Base-by-base conservation (phyloP, 2,329 filamentous ascomycete genomes). In the Ceratocystis papillata region DNA sequence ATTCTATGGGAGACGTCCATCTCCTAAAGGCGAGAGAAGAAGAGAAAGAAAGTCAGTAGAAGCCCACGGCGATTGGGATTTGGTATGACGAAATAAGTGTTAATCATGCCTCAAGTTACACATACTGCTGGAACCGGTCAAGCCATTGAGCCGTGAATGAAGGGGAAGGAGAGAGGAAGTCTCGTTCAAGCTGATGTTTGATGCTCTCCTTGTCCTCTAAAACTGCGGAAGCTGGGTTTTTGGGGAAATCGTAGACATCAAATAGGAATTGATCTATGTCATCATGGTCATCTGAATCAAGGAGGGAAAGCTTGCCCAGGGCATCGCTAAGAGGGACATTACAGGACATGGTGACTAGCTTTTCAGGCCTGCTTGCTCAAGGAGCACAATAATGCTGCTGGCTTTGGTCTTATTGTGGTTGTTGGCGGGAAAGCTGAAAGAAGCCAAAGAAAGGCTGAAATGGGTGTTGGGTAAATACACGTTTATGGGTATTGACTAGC, bases 71-170 rank as follows among this genome's bases (percentile, higher is more conserved):
- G 6, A 53, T 15, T 12, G 48, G 48, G 22, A 12, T 12, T 12
- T 41, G 37, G 37, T 8, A 41, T 41, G 37, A 12, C 10, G 37
- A 12, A 12, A 41, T 4, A 12, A 3, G 37, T 12, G 37, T 41
- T 12, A n/a, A 22, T 17, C 22, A 22, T 22, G n/a, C 33, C 5
- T 33, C 12, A 10, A 20, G 53, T 10, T 25, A 28, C 22, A 71
- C 77, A 67, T 75, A 85, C 80, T 93, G 90, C 76, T 99, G 94
- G 55, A 97, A 77, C 65, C 84, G 83, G 74, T 96, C 91, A 67
- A 99, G 82, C 91, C 94, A 97, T 72, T 88, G 86, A 3, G 84
- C 79, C 44, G 87, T 90, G 77, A 99, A 96, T 1, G 83, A 82
- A 4, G 85, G 81, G 1, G 90, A 89, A 0, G 94, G 93, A 1